phyloP scores from a whole-genome alignment of 805 yeast species.

The Spathaspora hagerdaliae region DNA sequence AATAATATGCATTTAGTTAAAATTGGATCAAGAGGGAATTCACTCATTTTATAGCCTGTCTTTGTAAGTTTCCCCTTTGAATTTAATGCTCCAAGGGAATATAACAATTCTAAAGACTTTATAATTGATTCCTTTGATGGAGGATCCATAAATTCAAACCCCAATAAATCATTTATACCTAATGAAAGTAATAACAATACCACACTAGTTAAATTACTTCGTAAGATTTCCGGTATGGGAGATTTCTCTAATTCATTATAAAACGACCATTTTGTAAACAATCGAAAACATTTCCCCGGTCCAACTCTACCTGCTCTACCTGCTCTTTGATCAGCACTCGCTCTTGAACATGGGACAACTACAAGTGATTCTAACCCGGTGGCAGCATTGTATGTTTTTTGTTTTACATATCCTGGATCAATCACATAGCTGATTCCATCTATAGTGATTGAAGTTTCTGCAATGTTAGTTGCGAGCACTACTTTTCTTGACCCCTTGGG shows the following conservation, averaged over 20 bases:
- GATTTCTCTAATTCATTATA: slow-evolving; percentile 70
- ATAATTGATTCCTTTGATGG: slow-evolving; percentile 74
- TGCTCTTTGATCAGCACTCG: slow-evolving; percentile 45
- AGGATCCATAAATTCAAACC: slow-evolving; percentile 87
- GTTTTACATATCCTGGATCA: slow-evolving; percentile 45
- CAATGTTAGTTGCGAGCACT: slow-evolving; percentile 92
- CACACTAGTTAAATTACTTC: slow-evolving; percentile 76
- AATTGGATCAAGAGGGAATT: slow-evolving; percentile 89
- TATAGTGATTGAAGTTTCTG: slow-evolving; percentile 44
- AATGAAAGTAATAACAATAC: slow-evolving; percentile 73
- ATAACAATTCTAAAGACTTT: slow-evolving; percentile 75
- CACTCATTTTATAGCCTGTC: slow-evolving; percentile 75
- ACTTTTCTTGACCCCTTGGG: slow-evolving; percentile 78
- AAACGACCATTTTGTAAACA: slow-evolving; percentile 82
- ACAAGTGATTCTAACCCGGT: slow-evolving; percentile 45
- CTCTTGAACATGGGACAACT: slow-evolving; percentile 42
- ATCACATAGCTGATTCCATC: slow-evolving; percentile 41
- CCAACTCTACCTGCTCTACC: slow-evolving; percentile 48
- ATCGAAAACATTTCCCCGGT: slow-evolving; percentile 57
- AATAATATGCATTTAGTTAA: slow-evolving; percentile 70
- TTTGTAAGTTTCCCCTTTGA: slow-evolving; percentile 73
- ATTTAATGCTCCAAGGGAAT: slow-evolving; percentile 82
- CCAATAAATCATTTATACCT: slow-evolving; percentile 77
- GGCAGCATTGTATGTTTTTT: slow-evolving; percentile 36
- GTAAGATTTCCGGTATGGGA: slow-evolving; percentile 88